phyloP scores from a whole-genome alignment of 306 rosid genomes.

The Trifolium pratense region DNA sequence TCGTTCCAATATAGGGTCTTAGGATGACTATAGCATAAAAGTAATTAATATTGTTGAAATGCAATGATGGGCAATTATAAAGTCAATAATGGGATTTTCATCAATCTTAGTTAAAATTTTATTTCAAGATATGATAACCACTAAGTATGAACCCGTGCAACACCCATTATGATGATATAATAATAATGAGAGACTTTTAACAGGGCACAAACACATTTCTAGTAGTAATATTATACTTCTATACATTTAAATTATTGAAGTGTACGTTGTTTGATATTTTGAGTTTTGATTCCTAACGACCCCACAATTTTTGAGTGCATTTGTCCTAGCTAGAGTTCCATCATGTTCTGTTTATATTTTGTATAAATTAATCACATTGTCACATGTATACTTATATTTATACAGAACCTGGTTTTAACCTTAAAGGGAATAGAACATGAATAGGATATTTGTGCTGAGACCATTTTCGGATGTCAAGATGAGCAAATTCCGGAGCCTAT shows the following conservation, averaged over 20 bases:
- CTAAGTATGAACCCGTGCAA: constrained; percentile 49
- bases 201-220: constrained; percentile 39
- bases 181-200: constrained; percentile 46
- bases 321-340: constrained; percentile 48
- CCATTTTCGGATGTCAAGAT: constrained; percentile 17
- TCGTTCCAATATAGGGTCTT: background rate
- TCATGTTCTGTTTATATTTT: constrained; percentile 18
- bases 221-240: background rate
- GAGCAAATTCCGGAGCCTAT: constrained; percentile 31
- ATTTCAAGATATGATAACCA: constrained; percentile 42
- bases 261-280: constrained; percentile 41
- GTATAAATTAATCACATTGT: no score
- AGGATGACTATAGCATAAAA: constrained; percentile 25
- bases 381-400: no score
- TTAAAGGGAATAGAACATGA: constrained; percentile 8
- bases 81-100: constrained; percentile 47
- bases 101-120: constrained; percentile 31
- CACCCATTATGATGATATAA: constrained; percentile 45
- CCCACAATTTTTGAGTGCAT: constrained; percentile 57
- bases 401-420: constrained; percentile 14
- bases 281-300: constrained; percentile 47
- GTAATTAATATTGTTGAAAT: background rate
- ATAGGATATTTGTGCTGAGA: constrained; percentile 23
- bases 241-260: constrained; percentile 35
- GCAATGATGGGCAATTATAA: constrained; percentile 42